These are phyloP conservation scores for Stipa capillata DNA, from an alignment of 176 grass and related monocot genomes.

Conservation along the genomic window DNA sequence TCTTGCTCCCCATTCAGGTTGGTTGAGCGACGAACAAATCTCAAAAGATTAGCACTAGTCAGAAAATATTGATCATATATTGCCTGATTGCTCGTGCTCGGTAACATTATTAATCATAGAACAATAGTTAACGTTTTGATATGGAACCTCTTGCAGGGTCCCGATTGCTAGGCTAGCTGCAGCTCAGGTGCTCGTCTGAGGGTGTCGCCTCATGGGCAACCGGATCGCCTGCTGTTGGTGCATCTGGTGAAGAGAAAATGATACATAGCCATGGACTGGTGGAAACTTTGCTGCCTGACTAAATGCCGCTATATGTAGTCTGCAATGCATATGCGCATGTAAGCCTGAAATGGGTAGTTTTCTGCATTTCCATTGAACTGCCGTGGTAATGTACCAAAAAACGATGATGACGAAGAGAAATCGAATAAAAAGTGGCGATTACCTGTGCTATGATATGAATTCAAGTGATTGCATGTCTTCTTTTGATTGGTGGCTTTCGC, in stretches of 20 bases:
- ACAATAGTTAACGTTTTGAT: not conserved
- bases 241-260: conserved; percentile 22
- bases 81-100: not conserved
- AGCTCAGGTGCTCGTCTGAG: conserved; percentile 63
- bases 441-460: not conserved
- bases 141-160: conserved; percentile 42
- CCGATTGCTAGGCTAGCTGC: conserved; percentile 81
- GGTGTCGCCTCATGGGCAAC: not conserved
- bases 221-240: conserved; percentile 35
- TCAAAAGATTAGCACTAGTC: not conserved
- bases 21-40: not conserved
- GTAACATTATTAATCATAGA: too few species aligned
- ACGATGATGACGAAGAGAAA: conserved; percentile 31
- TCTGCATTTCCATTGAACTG: conserved; percentile 12
- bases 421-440: conserved; percentile 16
- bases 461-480: not conserved
- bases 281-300: conserved; percentile 24
- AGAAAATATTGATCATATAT: too few species aligned
- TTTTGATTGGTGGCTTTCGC: not conserved
- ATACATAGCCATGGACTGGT: conserved; percentile 24
- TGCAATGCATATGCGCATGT: not conserved
- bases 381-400: conserved; percentile 33
- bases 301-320: conserved; percentile 2
- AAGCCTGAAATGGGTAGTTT: conserved; percentile 9
- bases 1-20: conserved; percentile 99